Evolutionary conservation across 2,329 filamentous ascomycete species (phyloP).

Genomic region (Exophiala sideris): DNA sequence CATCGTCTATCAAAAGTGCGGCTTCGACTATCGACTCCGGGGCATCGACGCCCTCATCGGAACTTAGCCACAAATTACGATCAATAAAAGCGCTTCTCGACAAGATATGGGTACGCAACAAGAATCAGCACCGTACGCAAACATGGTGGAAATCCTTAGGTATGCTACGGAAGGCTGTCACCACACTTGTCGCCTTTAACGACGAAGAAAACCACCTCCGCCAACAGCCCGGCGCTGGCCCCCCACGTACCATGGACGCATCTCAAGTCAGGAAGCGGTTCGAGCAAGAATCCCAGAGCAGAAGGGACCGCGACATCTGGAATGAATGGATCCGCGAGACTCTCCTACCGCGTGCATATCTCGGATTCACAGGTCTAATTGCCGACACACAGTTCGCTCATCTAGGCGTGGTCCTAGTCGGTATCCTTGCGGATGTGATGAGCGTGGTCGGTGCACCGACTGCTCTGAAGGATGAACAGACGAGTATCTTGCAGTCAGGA

Average conservation of each 20-base stretch:
- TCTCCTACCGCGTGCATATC: constrained; percentile 42
- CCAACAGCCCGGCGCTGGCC: background rate
- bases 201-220: constrained; percentile 1
- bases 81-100: constrained; percentile 13
- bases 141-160: constrained; percentile 78
- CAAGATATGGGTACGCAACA: constrained; percentile 58
- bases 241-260: background rate
- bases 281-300: constrained; percentile 38
- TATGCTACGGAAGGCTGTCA: constrained; percentile 65
- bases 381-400: constrained; percentile 71
- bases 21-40: background rate
- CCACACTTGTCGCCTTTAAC: constrained; percentile 50
- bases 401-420: constrained; percentile 67
- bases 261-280: constrained; percentile 39
- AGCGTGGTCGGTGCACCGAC: constrained; percentile 39
- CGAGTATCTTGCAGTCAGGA: background rate
- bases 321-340: constrained; percentile 40
- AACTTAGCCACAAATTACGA: background rate
- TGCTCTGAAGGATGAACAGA: constrained; percentile 17
- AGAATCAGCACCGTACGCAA: constrained; percentile 79
- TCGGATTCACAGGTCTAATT: constrained; percentile 63
- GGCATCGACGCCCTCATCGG: background rate
- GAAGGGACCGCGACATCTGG: constrained; percentile 32
- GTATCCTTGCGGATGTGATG: constrained; percentile 59
- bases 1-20: background rate